Evolutionary conservation across 2,329 filamentous ascomycete genomes (phyloP), one percentile per base, ranked within the genome.

Genomic region (Proliferodiscus dingleyae): DNA sequence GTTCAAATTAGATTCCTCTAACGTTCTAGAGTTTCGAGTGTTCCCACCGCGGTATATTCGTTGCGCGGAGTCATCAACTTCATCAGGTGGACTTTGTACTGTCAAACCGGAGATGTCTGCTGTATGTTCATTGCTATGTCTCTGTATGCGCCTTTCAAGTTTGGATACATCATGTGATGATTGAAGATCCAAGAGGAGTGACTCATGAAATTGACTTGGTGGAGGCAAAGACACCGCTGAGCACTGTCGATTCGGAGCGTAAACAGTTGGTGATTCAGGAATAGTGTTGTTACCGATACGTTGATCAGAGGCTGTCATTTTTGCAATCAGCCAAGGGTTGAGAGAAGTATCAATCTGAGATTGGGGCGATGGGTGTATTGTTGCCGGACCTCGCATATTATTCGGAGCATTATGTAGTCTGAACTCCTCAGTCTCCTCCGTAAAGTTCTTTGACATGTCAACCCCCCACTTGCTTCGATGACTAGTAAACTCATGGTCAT

Each of bases 401-500:
- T 9, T 50, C 13, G 15, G 37, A 24, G 22, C 45, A 26, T 16
- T 24, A 4, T 3, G 15, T 23, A 21, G 10, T 13, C 28, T 33
- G 7, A 7, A n/a, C 24, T 34, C 43, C 39, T 79, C 77, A 6
- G 69, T 49, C 5, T 64, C 60, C 23, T 60, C 54, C 18, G 73
- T 75, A 15, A 78, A 59, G 1, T 52, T 52, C 26, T 69, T 68
- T 40, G 80, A 79, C 15, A 69, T 62, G n/a, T 66, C 55, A 2
- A 78, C 51, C 0, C 79, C 36, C 59, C 59, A 60, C 33, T 51
- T 56, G 9, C 46, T 45, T 47, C 9, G 42, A 29, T 4, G 4
- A 30, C 29, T 28, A 6, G 13, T 37, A 6, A 23, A 11, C n/a
- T 42, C 40, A 5, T 45, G 41, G 2, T 26, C 21, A 6, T 9